phyloP scores from a whole-genome alignment of 176 grass and related monocot species.

The bread wheat (Triticum aestivum) region DNA sequence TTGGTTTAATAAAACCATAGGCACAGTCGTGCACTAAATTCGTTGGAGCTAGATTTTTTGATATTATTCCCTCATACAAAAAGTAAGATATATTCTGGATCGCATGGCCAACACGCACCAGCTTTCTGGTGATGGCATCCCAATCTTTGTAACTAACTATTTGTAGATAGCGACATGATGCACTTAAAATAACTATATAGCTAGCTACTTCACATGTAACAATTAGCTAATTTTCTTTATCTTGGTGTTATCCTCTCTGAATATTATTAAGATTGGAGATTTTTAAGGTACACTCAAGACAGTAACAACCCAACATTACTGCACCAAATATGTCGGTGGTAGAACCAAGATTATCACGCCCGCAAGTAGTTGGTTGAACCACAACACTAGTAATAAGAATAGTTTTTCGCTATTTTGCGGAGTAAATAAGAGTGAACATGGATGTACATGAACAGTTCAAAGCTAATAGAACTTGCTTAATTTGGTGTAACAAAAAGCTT shows the following conservation, averaged over 20 bases:
- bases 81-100: conserved; percentile 35
- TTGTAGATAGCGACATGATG: conserved; percentile 17
- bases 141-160: conserved; percentile 38
- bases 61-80: conserved; percentile 32
- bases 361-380: not conserved
- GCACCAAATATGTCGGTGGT: not conserved
- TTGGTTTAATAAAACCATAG: not conserved
- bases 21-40: conserved; percentile 25
- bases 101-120: not conserved
- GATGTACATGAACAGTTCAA: too few species aligned
- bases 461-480: not conserved
- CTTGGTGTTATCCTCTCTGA: not conserved
- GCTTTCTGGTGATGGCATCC: conserved; percentile 39
- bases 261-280: too few species aligned
- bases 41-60: conserved; percentile 31
- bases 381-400: not conserved
- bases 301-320: too few species aligned
- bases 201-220: not conserved
- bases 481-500: not conserved
- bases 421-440: not conserved
- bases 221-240: not conserved
- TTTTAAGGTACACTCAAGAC: too few species aligned
- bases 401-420: not conserved
- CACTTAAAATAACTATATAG: conserved; percentile 5
- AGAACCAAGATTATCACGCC: not conserved